Evolutionary conservation across 2,329 filamentous ascomycete species (phyloP).

Genomic region (Byssoonygena ceratinophila): DNA sequence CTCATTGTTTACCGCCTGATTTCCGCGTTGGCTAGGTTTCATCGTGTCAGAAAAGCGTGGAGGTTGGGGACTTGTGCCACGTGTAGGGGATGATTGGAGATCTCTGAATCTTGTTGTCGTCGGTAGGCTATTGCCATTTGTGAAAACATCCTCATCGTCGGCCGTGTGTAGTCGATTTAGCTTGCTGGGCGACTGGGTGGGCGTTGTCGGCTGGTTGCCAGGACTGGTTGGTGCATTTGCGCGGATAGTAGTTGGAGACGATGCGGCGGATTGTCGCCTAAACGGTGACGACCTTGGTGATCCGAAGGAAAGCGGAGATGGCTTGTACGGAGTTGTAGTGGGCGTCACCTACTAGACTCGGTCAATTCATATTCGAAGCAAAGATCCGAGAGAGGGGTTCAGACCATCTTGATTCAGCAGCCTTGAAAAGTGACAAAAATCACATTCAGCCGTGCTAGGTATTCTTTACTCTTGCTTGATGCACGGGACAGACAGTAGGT

Average conservation of each 20-base stretch:
- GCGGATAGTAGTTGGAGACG: constrained; percentile 44
- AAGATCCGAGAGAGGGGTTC: background rate
- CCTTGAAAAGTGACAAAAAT: too few relatives aligned
- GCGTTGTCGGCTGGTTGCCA: constrained; percentile 33
- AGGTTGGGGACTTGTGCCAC: constrained; percentile 23
- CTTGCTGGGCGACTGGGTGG: constrained; percentile 39
- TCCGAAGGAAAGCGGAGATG: constrained; percentile 60
- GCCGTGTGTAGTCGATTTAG: constrained; percentile 38
- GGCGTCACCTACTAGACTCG: constrained; percentile 34
- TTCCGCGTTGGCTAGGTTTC: constrained; percentile 19
- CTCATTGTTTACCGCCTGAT: constrained; percentile 19
- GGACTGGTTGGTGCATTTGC: constrained; percentile 41
- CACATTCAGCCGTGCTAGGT: too few relatives aligned
- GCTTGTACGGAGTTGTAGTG: constrained; percentile 54
- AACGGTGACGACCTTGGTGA: constrained; percentile 61
- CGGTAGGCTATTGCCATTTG: constrained; percentile 24
- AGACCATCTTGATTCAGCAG: constrained; percentile 3
- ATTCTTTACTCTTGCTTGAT: too few relatives aligned
- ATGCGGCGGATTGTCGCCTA: constrained; percentile 46
- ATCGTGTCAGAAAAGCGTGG: background rate
- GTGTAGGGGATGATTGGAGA: constrained; percentile 33
- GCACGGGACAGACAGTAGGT: too few relatives aligned
- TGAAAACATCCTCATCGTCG: constrained; percentile 31
- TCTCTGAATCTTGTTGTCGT: constrained; percentile 31
- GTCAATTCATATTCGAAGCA: background rate